Evolutionary conservation across 306 rosid species (phyloP).

Genomic region (Cucurbita ficifolia): DNA sequence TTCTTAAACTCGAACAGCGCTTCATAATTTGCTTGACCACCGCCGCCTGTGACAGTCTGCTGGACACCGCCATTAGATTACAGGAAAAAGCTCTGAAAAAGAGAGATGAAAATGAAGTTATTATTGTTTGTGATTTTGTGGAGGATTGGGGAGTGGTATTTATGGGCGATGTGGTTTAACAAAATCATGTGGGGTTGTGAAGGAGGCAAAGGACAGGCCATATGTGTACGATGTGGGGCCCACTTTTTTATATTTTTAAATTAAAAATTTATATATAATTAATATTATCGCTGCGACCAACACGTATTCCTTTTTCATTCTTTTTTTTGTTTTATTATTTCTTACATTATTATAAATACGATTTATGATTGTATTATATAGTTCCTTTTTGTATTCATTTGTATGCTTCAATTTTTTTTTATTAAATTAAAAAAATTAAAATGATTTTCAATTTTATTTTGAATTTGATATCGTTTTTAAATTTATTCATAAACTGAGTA

Average conservation of each 20-base stretch:
- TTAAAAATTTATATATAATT: too few relatives aligned
- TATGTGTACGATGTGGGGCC: conserved; percentile 5
- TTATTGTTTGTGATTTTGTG: not conserved
- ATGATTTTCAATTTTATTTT: too few relatives aligned
- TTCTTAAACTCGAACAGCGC: conserved; percentile 7
- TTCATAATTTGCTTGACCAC: conserved; percentile 7
- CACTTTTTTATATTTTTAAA: too few relatives aligned
- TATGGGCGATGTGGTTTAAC: not conserved
- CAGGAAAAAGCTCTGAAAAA: not conserved
- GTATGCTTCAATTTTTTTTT: too few relatives aligned
- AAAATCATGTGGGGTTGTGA: conserved; percentile 6
- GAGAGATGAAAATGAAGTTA: not conserved
- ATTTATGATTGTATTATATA: too few relatives aligned
- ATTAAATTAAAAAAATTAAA: too few relatives aligned
- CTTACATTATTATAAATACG: too few relatives aligned
- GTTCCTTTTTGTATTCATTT: not conserved
- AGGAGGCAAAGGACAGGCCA: conserved; percentile 7
- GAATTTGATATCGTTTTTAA: too few relatives aligned
- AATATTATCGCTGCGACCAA: not conserved
- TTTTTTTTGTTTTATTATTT: not conserved
- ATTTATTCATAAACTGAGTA: too few relatives aligned
- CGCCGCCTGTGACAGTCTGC: not conserved
- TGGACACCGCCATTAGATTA: not conserved
- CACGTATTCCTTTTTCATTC: not conserved
- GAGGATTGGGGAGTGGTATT: not conserved